Conservation (phyloP, 2,329 filamentous ascomycete species). For the Pseudogymnoascus destructans region DNA sequence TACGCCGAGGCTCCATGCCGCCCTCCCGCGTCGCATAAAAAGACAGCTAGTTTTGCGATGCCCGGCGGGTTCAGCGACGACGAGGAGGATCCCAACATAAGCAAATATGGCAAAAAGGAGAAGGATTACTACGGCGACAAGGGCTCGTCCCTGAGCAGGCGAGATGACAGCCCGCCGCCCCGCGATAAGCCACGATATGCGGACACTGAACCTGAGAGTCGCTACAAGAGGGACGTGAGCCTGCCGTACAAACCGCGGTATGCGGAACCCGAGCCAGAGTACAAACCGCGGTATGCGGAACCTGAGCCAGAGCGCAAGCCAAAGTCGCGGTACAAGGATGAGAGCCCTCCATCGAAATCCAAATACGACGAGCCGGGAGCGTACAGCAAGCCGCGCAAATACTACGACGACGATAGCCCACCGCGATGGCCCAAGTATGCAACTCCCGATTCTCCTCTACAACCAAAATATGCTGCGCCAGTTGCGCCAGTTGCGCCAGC, state of each 20-base stretch:
- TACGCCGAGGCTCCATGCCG: constrained; percentile 3
- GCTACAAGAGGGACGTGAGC: background rate
- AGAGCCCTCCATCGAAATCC: background rate
- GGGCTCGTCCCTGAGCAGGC: background rate
- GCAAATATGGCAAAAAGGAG: background rate
- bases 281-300: background rate
- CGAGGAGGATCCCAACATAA: background rate
- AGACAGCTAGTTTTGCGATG: constrained; percentile 6
- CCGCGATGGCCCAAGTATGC: constrained; percentile 2
- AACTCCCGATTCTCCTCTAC: background rate
- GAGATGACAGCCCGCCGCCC: background rate
- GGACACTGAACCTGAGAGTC: background rate
- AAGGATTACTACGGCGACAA: background rate
- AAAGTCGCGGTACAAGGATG: background rate
- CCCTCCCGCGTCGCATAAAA: background rate
- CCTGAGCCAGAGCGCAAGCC: background rate
- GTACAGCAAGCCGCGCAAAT: background rate
- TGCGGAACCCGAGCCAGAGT: background rate
- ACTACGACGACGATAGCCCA: constrained; percentile 3
- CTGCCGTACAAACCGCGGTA: background rate
- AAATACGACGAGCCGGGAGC: constrained; percentile 1
- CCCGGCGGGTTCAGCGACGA: constrained; percentile 6
- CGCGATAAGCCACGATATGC: constrained; percentile 4
- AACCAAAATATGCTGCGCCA: constrained; percentile 1
- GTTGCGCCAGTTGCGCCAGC: background rate